Conservation (phyloP, 306 rosid species). For the Ceratonia siliqua region DNA sequence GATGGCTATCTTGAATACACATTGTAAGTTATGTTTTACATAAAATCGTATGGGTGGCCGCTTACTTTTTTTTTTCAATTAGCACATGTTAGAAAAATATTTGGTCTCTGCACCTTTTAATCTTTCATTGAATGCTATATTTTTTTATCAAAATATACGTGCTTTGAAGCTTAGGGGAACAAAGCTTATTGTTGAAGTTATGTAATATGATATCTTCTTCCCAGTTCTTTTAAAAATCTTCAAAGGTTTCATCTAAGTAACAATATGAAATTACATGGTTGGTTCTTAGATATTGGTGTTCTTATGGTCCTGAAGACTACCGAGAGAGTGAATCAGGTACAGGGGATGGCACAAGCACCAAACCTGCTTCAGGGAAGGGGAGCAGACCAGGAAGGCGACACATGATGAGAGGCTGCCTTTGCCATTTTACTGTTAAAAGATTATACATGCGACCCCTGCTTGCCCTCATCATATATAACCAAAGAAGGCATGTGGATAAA, state of each 20-base stretch:
- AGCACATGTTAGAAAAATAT: neutral
- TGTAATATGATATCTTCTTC: neutral
- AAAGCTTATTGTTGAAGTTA: neutral
- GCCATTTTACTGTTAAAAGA: conserved; percentile 81
- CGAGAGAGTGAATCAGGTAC: conserved; percentile 52
- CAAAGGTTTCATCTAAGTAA: conserved; percentile 5
- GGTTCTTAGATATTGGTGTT: conserved; percentile 77
- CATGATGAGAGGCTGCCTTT: conserved; percentile 86
- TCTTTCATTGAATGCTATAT: neutral
- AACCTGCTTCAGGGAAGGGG: conserved; percentile 79
- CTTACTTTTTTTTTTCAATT: neutral
- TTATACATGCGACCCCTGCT: conserved; percentile 62
- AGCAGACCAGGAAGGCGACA: conserved; percentile 90
- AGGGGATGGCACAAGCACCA: conserved; percentile 48
- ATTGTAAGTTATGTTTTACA: conserved; percentile 45
- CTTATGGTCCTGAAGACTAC: conserved; percentile 87
- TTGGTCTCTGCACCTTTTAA: neutral
- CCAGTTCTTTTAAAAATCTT: neutral
- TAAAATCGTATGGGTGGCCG: neutral
- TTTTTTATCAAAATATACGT: neutral
- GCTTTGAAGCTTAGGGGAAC: neutral
- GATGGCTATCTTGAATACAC: conserved; percentile 86
- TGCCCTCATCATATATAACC: conserved; percentile 76
- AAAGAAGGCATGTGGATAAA: conserved; percentile 71
- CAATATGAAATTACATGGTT: neutral